Base-by-base conservation (phyloP, 2,329 filamentous ascomycete genomes). In the Fusarium acutatum region DNA sequence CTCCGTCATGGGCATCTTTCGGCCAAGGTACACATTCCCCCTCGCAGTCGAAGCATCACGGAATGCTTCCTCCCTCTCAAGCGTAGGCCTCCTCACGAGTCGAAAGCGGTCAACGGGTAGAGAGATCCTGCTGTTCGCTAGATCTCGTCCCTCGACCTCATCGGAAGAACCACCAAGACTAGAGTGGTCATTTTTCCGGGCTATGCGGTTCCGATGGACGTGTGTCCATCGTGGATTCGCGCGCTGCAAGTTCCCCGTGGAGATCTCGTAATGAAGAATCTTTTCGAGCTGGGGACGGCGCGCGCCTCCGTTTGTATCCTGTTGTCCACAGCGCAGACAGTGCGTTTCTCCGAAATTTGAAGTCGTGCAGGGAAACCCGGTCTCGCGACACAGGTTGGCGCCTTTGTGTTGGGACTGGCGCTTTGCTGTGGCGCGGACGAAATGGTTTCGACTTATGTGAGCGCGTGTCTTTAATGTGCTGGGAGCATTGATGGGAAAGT, bases 31-130 rank as follows among this genome's bases (percentile, higher is more conserved):
- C 12, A 80, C 74, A 50, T 77, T 77, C 47, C 70, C 72, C 77
- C 82, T 85, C 57, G 79, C 70, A 0, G 84, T 86, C 26, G 79
- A 78, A 8, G 79, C 78, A 50, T 85, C 84, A 49, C 82, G 79
- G 44, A 87, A 87, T 11, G 86, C 86, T 47, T 86, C 84, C 72
- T 87, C 82, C 15, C 86, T 79, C 69, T 86, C 85, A 28, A 87
- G 80, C 2, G 81, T 82, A 5, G 85, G 85, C 14, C 78, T 79
- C 14, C 83, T 80, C n/a, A 68, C 67, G 32, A 82, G 79, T 20
- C 79, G 78, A 20, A 71, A 75, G 40, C 76, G 66, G 66, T 85
- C 84, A 37, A 81, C 79, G 5, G 83, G 83, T 6, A 84, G 78
- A n/a, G 77, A 75, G n/a, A 81, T 68, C 43, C 76, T 71, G 64